Base-by-base conservation (phyloP, 1,284 basidiomycete genomes). In the Trichosporon inkin region DNA sequence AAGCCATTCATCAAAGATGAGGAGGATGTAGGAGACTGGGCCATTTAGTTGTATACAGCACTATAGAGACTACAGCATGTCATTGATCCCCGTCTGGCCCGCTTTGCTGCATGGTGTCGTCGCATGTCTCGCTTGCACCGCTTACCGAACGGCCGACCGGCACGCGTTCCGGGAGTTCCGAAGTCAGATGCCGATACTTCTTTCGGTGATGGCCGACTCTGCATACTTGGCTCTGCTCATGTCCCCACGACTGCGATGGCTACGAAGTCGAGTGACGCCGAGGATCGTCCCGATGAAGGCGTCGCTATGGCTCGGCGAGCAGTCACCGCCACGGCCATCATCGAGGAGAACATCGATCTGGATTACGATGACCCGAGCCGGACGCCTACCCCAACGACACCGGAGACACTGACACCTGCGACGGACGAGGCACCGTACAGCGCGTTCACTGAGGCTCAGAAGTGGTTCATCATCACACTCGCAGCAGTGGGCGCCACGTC, bases 21-120 rank as follows among this genome's bases (percentile, higher is more conserved):
- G n/a, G 91, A 95, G 77, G 81, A 84, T 57, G 88, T 90, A 73
- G 82, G 82, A 41, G 90, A 88, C 62, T 92, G 90, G 90, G 83
- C 85, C 61, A 78, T 94, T 64, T 94, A 82, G 54, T 57, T 64
- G 44, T 49, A 49, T 40, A 41, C 24, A 28, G 28, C n/a, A n/a
- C n/a, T 32, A 14, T 22, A 47, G 24, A 49, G 44, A 40, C 10
- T 57, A 17, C 61, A 40, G 14, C 40, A 44, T 13, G 7, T 44
- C 40, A 44, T 13, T 19, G 5, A 4, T 10, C 11, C 2, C 40
- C 13, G 20, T 20, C 40, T 22, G 7, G 20, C 3, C 40, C 40
- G 20, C 20, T 17, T 44, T 14, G 20, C 20, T 14, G 20, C 40
- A 44, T 13, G 20, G 22, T 6, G 10, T 2, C 20, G 11, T 44